Evolutionary conservation across 78 protist species (phyloP).

Genomic region (Dictyostelium discoideum): DNA sequence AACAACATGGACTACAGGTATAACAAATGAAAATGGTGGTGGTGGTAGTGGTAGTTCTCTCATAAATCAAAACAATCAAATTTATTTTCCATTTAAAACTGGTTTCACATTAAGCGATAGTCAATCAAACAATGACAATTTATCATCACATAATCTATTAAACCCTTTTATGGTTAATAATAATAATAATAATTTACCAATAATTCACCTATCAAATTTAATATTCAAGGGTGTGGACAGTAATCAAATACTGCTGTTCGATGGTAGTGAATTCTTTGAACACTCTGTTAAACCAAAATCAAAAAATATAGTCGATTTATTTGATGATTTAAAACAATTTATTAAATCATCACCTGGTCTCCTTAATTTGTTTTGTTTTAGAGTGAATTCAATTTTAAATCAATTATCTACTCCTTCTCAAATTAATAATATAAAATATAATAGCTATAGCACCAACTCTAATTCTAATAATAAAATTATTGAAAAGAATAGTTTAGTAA

Average conservation of each 20-base stretch:
- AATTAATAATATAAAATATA: neutral
- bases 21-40: neutral
- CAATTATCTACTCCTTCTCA: neutral
- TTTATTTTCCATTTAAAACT: conserved; percentile 5
- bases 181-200: neutral
- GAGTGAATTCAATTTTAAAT: neutral
- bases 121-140: neutral
- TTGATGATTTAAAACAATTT: neutral
- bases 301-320: neutral
- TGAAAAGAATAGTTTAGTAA: neutral
- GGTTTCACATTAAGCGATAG: conserved; percentile 7
- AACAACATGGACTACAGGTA: neutral
- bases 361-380: neutral
- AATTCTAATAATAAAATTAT: too few species aligned
- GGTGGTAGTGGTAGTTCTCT: neutral
- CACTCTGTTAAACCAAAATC: neutral
- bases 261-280: neutral
- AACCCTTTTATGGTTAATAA: neutral
- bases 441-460: too few species aligned
- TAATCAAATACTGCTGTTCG: neutral
- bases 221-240: neutral
- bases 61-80: neutral
- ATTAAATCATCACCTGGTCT: neutral
- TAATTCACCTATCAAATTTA: conserved; percentile 35
- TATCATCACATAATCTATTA: neutral